Conservation (phyloP, 139 green algal genomes). For the Microglena sp. region DNA sequence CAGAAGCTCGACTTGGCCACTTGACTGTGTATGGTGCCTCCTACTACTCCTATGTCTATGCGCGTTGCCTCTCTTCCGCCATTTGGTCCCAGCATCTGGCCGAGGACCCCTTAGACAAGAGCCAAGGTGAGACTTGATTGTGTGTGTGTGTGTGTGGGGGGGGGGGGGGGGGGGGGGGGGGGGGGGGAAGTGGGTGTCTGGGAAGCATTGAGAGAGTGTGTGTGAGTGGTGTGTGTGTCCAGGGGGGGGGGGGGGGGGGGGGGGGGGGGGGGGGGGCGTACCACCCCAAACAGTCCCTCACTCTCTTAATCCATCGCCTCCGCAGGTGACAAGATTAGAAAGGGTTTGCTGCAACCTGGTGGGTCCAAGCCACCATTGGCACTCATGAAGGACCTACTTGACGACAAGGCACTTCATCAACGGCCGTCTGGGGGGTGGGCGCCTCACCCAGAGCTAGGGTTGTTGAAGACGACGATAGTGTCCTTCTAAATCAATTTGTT, state of each 20-base stretch:
- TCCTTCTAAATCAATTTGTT: too few relatives aligned
- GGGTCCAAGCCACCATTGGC: not conserved
- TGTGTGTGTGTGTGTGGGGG: not conserved
- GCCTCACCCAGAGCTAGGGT: too few relatives aligned
- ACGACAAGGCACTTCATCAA: not conserved
- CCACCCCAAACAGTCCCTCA: too few relatives aligned
- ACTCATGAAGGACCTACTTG: not conserved
- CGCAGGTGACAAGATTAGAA: not conserved
- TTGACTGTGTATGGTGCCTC: constrained; percentile 66
- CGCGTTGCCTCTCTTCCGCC: constrained; percentile 46
- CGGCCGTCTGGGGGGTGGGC: not conserved
- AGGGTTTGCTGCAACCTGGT: not conserved
- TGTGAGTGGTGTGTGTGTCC: not conserved
- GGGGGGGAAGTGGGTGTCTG: too few relatives aligned
- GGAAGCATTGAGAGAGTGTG: not conserved
- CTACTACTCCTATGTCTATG: constrained; percentile 81
- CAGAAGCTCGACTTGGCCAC: constrained; percentile 59
- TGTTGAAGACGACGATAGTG: too few relatives aligned
- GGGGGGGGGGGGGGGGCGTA: too few relatives aligned
- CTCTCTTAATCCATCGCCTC: too few relatives aligned
- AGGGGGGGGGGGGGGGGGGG: too few relatives aligned
- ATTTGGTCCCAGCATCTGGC: constrained; percentile 52
- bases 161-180: too few relatives aligned
- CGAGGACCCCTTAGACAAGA: constrained; percentile 28
- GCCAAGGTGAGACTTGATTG: too few relatives aligned